Percentiles rank a stretch among this genome's conserved stretches.
Conservation (phyloP, 352 stramenopile species). For the Thraustochytrium aureum region DNA sequence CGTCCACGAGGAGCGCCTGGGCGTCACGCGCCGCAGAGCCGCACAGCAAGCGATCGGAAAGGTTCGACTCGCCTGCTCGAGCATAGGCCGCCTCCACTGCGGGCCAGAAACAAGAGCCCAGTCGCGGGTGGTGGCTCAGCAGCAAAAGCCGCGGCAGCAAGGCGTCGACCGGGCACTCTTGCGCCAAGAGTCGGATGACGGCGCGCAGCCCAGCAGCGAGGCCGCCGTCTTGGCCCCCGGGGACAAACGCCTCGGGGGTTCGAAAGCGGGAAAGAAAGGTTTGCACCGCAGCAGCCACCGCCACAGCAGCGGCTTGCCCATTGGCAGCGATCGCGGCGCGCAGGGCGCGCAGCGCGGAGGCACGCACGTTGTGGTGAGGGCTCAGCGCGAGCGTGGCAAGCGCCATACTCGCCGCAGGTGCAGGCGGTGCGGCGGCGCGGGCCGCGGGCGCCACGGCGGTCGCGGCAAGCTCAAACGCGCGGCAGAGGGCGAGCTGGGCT, state of each 20-base stretch:
- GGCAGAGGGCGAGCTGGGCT: not conserved
- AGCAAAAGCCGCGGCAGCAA: not conserved
- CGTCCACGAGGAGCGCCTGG: not conserved
- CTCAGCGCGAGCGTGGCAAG: slow-evolving; percentile 26
- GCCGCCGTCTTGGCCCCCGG: too few relatives aligned
- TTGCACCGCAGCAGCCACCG: too few relatives aligned
- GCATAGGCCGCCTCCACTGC: not conserved
- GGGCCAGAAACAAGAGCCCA: not conserved
- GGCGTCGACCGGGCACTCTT: not conserved
- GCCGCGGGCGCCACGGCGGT: not conserved
- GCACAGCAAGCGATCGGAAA: too few relatives aligned
- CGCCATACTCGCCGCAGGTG: not conserved
- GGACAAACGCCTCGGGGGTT: too few relatives aligned
- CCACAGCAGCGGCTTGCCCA: not conserved
- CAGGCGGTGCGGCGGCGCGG: not conserved
- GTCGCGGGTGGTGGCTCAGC: not conserved
- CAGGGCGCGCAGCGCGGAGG: not conserved
- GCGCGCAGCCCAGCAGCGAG: too few relatives aligned
- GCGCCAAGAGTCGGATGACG: not conserved
- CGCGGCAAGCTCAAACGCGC: not conserved
- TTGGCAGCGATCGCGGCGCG: not conserved
- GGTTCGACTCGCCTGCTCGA: not conserved
- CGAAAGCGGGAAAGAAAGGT: too few relatives aligned
- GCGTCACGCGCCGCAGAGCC: too few relatives aligned
- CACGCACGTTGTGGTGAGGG: slow-evolving; percentile 2